Conservation (phyloP, 208 protist species). For the Angomonas ambiguus region DNA sequence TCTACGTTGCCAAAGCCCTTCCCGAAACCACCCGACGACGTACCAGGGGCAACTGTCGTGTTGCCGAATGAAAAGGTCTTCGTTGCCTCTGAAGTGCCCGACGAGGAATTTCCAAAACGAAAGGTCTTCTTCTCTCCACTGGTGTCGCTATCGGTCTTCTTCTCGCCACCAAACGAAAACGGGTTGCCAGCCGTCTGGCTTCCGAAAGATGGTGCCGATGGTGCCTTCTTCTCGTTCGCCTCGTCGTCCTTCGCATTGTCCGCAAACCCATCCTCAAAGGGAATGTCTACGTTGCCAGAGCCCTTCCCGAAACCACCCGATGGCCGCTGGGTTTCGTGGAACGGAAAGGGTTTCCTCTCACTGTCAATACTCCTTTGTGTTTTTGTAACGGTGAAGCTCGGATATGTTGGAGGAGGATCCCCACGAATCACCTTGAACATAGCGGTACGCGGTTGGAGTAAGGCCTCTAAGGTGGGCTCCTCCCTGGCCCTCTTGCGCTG, state of each 20-base stretch:
- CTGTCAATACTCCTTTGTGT: neutral
- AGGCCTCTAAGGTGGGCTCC: too few relatives aligned
- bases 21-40: conserved; percentile 34
- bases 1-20: conserved; percentile 45
- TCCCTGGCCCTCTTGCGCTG: neutral
- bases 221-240: neutral
- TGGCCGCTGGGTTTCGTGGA: neutral
- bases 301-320: conserved; percentile 18
- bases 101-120: neutral
- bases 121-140: conserved; percentile 6
- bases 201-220: too few relatives aligned
- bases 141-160: neutral
- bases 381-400: too few relatives aligned
- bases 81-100: neutral
- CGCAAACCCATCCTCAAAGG: conserved; percentile 51
- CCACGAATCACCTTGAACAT: too few relatives aligned
- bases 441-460: too few relatives aligned
- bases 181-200: neutral
- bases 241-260: conserved; percentile 16
- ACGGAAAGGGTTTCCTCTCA: neutral
- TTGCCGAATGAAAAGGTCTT: conserved; percentile 13
- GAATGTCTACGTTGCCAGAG: conserved; percentile 20
- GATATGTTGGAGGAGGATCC: too few relatives aligned
- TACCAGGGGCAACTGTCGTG: neutral
- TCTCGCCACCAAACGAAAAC: neutral